phyloP scores from a whole-genome alignment of 495 filamentous ascomycete genomes.

The Copromyces sp. region DNA sequence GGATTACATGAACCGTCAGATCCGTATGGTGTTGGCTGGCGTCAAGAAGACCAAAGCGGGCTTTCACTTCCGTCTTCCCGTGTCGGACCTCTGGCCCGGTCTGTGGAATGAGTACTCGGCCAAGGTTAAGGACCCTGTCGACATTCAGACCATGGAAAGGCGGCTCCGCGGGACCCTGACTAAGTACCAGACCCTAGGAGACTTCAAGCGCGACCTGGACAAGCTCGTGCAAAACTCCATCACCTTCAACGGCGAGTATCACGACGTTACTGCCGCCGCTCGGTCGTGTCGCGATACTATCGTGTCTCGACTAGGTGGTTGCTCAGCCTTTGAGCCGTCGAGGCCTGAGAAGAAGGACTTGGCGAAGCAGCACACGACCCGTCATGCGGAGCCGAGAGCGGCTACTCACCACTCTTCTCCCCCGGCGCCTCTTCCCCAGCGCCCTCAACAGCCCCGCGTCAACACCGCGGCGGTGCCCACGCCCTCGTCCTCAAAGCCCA shows the following conservation, averaged over 20 bases:
- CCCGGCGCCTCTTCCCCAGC: constrained; percentile 16
- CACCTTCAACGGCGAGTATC: constrained; percentile 70
- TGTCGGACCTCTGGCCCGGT: constrained; percentile 42
- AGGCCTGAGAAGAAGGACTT: constrained; percentile 45
- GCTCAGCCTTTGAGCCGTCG: constrained; percentile 36
- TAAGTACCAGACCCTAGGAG: constrained; percentile 52
- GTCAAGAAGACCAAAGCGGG: constrained; percentile 75
- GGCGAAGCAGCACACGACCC: constrained; percentile 39
- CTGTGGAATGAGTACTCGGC: constrained; percentile 55
- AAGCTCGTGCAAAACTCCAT: constrained; percentile 66
- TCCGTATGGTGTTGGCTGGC: constrained; percentile 48
- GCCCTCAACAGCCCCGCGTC: constrained; percentile 16
- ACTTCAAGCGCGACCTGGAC: constrained; percentile 59
- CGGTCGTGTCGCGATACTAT: constrained; percentile 49
- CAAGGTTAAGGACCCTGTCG: constrained; percentile 68
- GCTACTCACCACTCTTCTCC: constrained; percentile 39
- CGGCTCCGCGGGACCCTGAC: constrained; percentile 60
- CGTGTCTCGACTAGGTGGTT: constrained; percentile 47
- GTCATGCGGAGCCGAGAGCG: constrained; percentile 32
- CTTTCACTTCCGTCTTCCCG: constrained; percentile 60
- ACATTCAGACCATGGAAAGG: constrained; percentile 69
- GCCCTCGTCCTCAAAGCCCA: constrained; percentile 14
- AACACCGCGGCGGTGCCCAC: constrained; percentile 9
- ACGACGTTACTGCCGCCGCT: constrained; percentile 57
- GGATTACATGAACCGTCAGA: constrained; percentile 34